phyloP scores from a whole-genome alignment of 1,139 yeast genomes.

The Hyphopichia buzzinii region DNA sequence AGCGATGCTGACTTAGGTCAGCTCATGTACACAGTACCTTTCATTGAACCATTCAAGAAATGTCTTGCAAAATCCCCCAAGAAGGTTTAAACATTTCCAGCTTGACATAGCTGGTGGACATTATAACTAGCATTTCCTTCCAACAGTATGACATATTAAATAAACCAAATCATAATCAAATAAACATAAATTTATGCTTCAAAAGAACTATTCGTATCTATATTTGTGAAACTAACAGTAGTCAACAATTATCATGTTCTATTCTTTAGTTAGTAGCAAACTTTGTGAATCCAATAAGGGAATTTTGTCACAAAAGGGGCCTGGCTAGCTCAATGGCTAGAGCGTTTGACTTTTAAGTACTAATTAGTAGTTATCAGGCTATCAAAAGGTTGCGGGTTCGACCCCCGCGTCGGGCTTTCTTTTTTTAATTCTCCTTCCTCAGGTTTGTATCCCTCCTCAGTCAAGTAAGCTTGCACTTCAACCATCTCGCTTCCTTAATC shows the following conservation, averaged over 20 bases:
- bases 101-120: background rate
- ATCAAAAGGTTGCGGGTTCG: slow-evolving; percentile 38
- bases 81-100: background rate
- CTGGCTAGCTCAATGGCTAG: slow-evolving; percentile 40
- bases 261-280: no score
- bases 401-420: slow-evolving; percentile 32
- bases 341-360: slow-evolving; percentile 30
- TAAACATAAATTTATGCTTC: no score
- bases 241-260: no score
- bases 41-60: slow-evolving; percentile 1
- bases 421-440: slow-evolving; percentile 6
- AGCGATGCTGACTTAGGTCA: slow-evolving; percentile 15
- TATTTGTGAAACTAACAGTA: no score
- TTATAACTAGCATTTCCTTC: background rate
- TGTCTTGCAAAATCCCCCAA: background rate
- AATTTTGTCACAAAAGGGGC: no score
- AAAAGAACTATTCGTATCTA: no score
- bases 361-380: slow-evolving; percentile 4
- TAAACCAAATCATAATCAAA: no score
- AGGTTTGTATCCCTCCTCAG: no score
- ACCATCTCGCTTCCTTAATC: no score
- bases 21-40: slow-evolving; percentile 3
- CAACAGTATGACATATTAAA: no score
- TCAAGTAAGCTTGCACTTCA: no score
- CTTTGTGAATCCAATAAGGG: no score